These are phyloP conservation scores for Cladosporium sp. DNA, from an alignment of 2,329 filamentous ascomycete genomes.

Conservation along the genomic window DNA sequence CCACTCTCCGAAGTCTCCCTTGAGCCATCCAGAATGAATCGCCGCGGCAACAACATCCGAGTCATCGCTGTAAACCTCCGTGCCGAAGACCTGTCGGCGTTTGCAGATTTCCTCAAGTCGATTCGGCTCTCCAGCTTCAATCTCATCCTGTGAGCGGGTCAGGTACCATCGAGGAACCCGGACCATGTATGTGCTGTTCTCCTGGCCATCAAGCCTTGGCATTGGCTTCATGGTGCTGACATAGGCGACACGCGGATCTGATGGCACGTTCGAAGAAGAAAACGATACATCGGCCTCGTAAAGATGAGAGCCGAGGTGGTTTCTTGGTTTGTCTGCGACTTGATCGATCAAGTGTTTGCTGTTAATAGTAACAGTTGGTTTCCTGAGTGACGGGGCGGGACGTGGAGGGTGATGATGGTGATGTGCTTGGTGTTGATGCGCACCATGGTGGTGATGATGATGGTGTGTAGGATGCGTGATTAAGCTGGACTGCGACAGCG, in stretches of 20 bases:
- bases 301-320: constrained; percentile 77
- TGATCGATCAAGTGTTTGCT: constrained; percentile 68
- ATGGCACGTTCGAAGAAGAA: constrained; percentile 25
- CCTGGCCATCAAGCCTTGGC: constrained; percentile 69
- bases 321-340: constrained; percentile 64
- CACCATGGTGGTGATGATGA: constrained; percentile 38
- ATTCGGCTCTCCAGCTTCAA: constrained; percentile 33
- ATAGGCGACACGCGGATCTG: constrained; percentile 54
- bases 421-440: constrained; percentile 22
- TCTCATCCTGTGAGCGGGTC: constrained; percentile 12
- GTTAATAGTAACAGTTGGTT: constrained; percentile 61
- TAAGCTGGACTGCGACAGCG: constrained; percentile 26
- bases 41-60: constrained; percentile 89
- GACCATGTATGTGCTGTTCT: constrained; percentile 87
- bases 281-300: constrained; percentile 64
- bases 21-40: constrained; percentile 89
- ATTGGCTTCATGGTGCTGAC: constrained; percentile 63
- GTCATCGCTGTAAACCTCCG: constrained; percentile 92
- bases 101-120: constrained; percentile 79
- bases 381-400: constrained; percentile 43
- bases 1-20: constrained; percentile 72
- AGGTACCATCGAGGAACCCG: constrained; percentile 80
- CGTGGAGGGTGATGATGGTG: constrained; percentile 35
- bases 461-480: constrained; percentile 25
- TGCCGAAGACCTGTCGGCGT: constrained; percentile 81